Base-by-base conservation (phyloP, 352 stramenopile species). In the Phytophthora pinifolia region DNA sequence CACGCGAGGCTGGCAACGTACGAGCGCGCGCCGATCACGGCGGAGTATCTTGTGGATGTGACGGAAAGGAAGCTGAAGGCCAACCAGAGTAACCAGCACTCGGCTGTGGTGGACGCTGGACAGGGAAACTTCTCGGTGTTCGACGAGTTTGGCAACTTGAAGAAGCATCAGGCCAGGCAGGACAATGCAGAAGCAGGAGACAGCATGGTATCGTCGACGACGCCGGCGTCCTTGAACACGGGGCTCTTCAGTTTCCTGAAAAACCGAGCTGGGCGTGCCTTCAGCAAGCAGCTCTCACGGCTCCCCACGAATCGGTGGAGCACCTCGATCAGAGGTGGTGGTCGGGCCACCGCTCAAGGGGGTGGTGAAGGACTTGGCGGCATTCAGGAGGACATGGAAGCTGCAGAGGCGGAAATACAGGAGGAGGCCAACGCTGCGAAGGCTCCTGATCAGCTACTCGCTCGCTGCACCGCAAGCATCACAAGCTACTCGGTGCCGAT, bases 101-200 rank as follows among this genome's bases (percentile, higher is more conserved):
- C 74, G 0, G 64, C 72, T 22, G 66, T 82, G 25, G 77, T 86
- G 47, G 75, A 86, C 37, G 76, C 72, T 44, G 74, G 78, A 5
- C 74, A 88, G 22, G 74, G 73, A 42, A 74, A 79, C 18, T 86
- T 79, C 53, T 89, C 81, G 4, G 67, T 68, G 15, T 91, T 91
- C 35, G 81, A 91, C 53, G 81, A 91, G 63, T 91, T 89, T 56
- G 81, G 81, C 9, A 91, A 91, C 50, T 67, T 91, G 32, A 90
- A 87, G 57, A 76, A 78, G 41, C 62, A 85, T 17, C 20, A 64
- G 25, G 42, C 65, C 41, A 41, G 46, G 8, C 54, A 62, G 13
- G 35, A 49, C 6, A 18, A 35, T 15, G 27, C 20, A 6, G 47
- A 49, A 6, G 42, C 25, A 29, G 49, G 37, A 25, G 51, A 51